Conservation (phyloP, 208 protist species). For the Leishmania gerbilli region DNA sequence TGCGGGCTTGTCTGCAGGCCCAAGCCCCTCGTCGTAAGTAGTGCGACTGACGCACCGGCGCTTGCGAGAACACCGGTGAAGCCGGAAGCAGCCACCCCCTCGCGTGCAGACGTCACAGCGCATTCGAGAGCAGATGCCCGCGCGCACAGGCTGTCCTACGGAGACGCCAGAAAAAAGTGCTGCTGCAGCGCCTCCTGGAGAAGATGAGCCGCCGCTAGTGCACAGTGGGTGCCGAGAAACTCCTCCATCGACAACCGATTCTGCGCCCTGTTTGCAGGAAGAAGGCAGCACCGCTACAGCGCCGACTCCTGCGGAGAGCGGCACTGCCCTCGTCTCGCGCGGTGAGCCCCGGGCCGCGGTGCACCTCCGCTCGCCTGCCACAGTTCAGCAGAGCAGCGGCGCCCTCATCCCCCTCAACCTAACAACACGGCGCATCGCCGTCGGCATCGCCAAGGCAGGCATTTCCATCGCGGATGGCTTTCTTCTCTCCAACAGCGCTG, state of each 20-base stretch:
- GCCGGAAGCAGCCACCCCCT: background rate
- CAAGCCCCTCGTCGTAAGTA: background rate
- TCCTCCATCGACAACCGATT: background rate
- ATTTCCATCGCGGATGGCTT: slow-evolving; percentile 60
- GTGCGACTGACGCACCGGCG: background rate
- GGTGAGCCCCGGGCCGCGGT: background rate
- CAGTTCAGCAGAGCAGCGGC: slow-evolving; percentile 11
- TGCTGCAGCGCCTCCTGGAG: background rate
- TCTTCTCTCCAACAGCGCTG: slow-evolving; percentile 48
- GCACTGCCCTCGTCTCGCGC: slow-evolving; percentile 1
- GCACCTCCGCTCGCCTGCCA: slow-evolving; percentile 10
- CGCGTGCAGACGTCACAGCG: background rate
- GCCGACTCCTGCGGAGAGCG: background rate
- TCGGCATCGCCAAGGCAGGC: slow-evolving; percentile 45
- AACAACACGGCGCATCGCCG: slow-evolving; percentile 38
- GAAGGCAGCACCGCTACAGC: background rate
- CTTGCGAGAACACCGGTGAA: background rate
- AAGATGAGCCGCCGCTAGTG: background rate
- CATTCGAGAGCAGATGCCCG: slow-evolving; percentile 1
- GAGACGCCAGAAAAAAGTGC: background rate
- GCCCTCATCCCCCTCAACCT: slow-evolving; percentile 38
- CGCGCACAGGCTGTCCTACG: background rate
- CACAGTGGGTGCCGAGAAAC: background rate
- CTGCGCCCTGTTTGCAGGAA: background rate
- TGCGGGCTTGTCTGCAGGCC: background rate